Percentiles rank a stretch among this genome's conserved stretches.
Evolutionary conservation across 306 rosid genomes (phyloP).

Genomic region (Oxytropis ochrocephala): DNA sequence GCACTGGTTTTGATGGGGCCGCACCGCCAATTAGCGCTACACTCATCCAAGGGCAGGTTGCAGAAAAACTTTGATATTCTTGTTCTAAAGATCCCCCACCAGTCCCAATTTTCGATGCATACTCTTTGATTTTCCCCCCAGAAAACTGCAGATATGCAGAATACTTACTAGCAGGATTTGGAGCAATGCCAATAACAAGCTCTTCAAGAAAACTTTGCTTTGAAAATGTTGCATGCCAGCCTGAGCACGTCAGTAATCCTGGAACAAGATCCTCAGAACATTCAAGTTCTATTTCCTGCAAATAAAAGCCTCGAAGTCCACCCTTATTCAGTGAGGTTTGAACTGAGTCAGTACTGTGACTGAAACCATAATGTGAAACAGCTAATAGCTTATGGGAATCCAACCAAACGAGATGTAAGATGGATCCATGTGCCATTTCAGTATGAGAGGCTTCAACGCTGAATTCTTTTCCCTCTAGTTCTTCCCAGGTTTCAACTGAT

Average conservation of each 20-base stretch:
- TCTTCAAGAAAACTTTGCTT: conserved; percentile 46
- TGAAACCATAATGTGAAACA: conserved; percentile 65
- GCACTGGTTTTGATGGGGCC: conserved; percentile 47
- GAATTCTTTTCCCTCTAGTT: conserved; percentile 76
- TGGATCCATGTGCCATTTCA: conserved; percentile 49
- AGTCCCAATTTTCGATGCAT: conserved; percentile 44
- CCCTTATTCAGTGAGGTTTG: conserved; percentile 29
- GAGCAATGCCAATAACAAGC: conserved; percentile 45
- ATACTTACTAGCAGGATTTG: conserved; percentile 49
- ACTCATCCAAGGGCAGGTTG: conserved; percentile 81
- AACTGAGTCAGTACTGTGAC: conserved; percentile 41
- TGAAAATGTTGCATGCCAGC: conserved; percentile 73
- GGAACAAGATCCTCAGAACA: conserved; percentile 68
- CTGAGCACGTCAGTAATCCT: conserved; percentile 67
- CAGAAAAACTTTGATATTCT: conserved; percentile 47
- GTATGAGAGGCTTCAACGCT: conserved; percentile 46
- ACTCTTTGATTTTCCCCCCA: conserved; percentile 59
- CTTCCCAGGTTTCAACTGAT: conserved; percentile 78
- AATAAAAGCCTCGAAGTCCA: conserved; percentile 46
- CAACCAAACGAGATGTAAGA: conserved; percentile 76
- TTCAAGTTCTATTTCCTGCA: conserved; percentile 71
- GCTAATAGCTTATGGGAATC: conserved; percentile 63
- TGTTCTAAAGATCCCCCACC: conserved; percentile 43
- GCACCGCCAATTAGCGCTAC: conserved; percentile 44
- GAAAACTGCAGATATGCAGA: conserved; percentile 71